Evolutionary conservation across 805 yeast species (phyloP), one percentile per base, ranked within the genome.

Genomic region (Candida ulmi): DNA sequence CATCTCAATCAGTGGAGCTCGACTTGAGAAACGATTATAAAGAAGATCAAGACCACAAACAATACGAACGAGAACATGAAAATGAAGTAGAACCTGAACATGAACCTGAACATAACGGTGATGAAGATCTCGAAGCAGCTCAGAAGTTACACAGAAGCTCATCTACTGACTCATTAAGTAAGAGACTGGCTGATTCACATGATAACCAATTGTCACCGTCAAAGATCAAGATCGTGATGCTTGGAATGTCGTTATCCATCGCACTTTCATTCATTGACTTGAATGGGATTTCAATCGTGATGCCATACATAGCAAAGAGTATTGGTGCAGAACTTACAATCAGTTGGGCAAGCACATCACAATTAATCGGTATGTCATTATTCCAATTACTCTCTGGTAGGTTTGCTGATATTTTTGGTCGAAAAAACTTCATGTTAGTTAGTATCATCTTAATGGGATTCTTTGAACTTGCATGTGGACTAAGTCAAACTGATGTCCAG

Each of bases 381-480:
- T 30, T 17, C n/a, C 33, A 30, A 11, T 18, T 30, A 13, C 11
- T 30, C 6, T 30, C 18, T 30, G 33, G 33, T 15, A 17, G 33
- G 12, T 30, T 30, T 17, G 33, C 33, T 17, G 33, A 30, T 30
- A 33, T 33, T 16, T 23, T 33, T 24, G 29, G 29, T 4, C 15
- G 21, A 11, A 33, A 25, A n/a, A 24, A 24, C 23, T 33, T 12
- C 16, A 17, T 33, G 28, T 23, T 33, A 17, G 21, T 17, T 11
- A 33, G 36, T 33, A 33, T 33, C 13, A 5, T 33, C 12, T 5
- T 23, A 5, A 17, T 30, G 33, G 33, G 33, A 17, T 11, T 17
- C 19, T 65, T 71, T 17, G 77, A 75, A 44, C 49, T 76, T 24
- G 73, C 71, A 5, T 69, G 78, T 50, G 78, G 76, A 7, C 67